These are phyloP conservation scores for Euphrasia confusa DNA, from an alignment of 257 asterid genomes.

Conservation along the genomic window DNA sequence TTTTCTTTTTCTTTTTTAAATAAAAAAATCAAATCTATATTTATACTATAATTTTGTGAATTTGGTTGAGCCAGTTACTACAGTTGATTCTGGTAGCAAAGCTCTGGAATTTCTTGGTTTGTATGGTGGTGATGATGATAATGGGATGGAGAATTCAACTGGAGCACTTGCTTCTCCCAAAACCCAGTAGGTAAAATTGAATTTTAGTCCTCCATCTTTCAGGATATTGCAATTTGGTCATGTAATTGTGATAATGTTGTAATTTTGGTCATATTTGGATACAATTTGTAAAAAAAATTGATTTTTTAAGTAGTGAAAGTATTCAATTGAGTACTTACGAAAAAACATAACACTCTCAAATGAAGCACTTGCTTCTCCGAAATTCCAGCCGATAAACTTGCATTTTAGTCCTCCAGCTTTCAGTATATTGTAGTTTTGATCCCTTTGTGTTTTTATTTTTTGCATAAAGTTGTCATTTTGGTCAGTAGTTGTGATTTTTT, in stretches of 20 bases:
- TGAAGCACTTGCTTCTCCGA: constrained; percentile 21
- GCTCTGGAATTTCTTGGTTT: constrained; percentile 55
- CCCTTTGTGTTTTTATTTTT: too few relatives aligned
- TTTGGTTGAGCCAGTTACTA: constrained; percentile 38
- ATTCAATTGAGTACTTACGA: too few relatives aligned
- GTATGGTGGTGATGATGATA: constrained; percentile 25
- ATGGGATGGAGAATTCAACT: constrained; percentile 14
- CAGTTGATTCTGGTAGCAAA: constrained; percentile 59
- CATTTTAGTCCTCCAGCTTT: neutral
- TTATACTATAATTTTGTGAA: neutral
- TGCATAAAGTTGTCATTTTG: too few relatives aligned
- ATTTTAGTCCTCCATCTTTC: neutral
- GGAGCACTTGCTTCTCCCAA: constrained; percentile 21
- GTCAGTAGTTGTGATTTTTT: too few relatives aligned
- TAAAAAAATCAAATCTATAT: neutral
- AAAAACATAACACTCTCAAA: too few relatives aligned
- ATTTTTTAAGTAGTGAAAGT: too few relatives aligned
- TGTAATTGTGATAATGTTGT: too few relatives aligned
- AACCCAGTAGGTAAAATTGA: constrained; percentile 17
- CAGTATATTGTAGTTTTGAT: too few relatives aligned
- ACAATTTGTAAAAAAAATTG: too few relatives aligned
- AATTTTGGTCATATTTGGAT: too few relatives aligned
- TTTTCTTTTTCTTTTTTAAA: constrained; percentile 5
- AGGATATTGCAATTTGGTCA: too few relatives aligned
- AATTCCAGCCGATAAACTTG: constrained; percentile 14